Evolutionary conservation across 805 yeast genomes (phyloP).

Genomic region (Candida namnaoensis): DNA sequence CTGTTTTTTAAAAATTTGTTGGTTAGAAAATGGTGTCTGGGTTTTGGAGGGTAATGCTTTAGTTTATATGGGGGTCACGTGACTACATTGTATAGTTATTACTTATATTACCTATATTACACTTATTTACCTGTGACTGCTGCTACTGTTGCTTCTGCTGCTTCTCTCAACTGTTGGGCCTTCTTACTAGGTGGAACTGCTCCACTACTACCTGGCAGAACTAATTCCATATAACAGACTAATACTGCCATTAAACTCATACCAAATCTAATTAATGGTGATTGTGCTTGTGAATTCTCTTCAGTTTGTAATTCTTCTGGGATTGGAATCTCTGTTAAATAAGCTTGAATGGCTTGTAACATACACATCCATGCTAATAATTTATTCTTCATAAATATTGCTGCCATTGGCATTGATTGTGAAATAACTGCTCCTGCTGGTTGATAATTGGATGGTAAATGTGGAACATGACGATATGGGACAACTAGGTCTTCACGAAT

Average conservation of each 20-base stretch:
- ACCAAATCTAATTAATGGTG: slow-evolving; percentile 16
- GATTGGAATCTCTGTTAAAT: slow-evolving; percentile 14
- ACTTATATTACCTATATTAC: too few species aligned
- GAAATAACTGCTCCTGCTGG: slow-evolving; percentile 37
- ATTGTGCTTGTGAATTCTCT: slow-evolving; percentile 27
- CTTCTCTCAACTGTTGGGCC: background rate
- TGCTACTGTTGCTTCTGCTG: too few species aligned
- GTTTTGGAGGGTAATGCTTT: too few species aligned
- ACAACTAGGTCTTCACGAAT: slow-evolving; percentile 28
- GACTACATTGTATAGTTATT: too few species aligned
- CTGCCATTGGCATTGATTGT: slow-evolving; percentile 61
- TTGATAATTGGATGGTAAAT: slow-evolving; percentile 28
- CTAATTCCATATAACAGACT: background rate
- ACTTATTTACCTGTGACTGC: too few species aligned
- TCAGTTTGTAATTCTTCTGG: slow-evolving; percentile 18
- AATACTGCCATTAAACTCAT: background rate
- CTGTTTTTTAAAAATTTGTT: too few species aligned
- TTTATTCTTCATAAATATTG: slow-evolving; percentile 51
- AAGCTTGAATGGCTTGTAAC: slow-evolving; percentile 37
- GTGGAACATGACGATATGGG: slow-evolving; percentile 37
- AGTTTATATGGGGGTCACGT: too few species aligned
- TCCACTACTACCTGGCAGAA: too few species aligned
- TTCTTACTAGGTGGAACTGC: background rate
- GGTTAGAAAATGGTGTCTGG: too few species aligned
- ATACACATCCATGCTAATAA: slow-evolving; percentile 46